phyloP scores from a whole-genome alignment of 192 early-diverging fungal species.

The Coemansia reversa region DNA sequence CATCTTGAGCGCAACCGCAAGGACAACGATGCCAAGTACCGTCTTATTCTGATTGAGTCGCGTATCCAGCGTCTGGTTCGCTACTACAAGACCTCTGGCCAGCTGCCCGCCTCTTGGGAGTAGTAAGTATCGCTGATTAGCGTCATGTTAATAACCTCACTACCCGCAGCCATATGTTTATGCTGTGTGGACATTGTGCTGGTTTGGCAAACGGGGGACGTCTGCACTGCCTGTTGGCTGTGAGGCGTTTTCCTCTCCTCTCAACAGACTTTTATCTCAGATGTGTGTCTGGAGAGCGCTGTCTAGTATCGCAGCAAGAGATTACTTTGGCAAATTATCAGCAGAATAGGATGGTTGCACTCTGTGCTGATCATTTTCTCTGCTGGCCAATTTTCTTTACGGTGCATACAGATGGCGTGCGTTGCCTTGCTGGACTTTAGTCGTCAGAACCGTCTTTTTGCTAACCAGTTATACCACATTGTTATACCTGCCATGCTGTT shows the following conservation, averaged over 20 bases:
- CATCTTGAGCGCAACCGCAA: slow-evolving; percentile 99
- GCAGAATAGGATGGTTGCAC: background rate
- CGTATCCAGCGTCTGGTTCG: slow-evolving; percentile 97
- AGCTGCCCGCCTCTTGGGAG: slow-evolving; percentile 97
- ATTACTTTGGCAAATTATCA: background rate
- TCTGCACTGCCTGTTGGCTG: slow-evolving; percentile 14
- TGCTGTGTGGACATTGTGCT: slow-evolving; percentile 32
- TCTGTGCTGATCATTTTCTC: background rate
- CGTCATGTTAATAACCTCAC: background rate
- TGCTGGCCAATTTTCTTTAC: background rate
- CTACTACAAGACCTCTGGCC: slow-evolving; percentile 98
- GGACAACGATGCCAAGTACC: slow-evolving; percentile 98
- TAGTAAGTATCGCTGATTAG: slow-evolving; percentile 74
- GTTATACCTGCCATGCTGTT: background rate
- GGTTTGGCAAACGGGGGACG: slow-evolving; percentile 29
- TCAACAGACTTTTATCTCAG: background rate
- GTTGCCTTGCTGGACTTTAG: slow-evolving; percentile 51
- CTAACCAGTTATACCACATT: slow-evolving; percentile 8
- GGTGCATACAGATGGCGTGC: slow-evolving; percentile 5
- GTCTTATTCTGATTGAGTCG: slow-evolving; percentile 96
- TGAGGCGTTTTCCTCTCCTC: slow-evolving; percentile 8
- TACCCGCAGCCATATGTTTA: slow-evolving; percentile 19
- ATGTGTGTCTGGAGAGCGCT: slow-evolving; percentile 27
- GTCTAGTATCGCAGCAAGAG: background rate
- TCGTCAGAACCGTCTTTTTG: slow-evolving; percentile 24